Conservation (phyloP, 805 yeast species). For the Vanderwaltozyma tropicalis region DNA sequence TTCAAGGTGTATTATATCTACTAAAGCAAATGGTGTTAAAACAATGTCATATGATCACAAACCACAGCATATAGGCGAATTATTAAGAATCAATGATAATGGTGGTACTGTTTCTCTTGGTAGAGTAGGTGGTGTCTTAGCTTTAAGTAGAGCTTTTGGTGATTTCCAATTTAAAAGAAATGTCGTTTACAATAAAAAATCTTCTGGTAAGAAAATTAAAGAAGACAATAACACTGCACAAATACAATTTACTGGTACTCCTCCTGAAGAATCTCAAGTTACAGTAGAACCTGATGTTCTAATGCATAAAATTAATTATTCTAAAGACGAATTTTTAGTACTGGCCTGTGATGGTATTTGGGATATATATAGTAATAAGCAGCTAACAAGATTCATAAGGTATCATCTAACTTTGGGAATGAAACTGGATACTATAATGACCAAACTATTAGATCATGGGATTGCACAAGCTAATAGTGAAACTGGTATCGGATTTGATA, state of each 20-base stretch:
- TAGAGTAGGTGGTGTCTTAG: slow-evolving; percentile 91
- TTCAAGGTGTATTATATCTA: slow-evolving; percentile 51
- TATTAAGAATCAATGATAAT: slow-evolving; percentile 80
- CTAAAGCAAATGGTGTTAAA: slow-evolving; percentile 46
- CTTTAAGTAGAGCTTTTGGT: slow-evolving; percentile 84
- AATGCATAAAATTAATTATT: slow-evolving; percentile 36
- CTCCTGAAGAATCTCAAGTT: slow-evolving; percentile 67
- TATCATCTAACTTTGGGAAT: slow-evolving; percentile 48
- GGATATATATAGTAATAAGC: slow-evolving; percentile 57
- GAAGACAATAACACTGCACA: neutral
- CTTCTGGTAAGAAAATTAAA: neutral
- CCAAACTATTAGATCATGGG: slow-evolving; percentile 52
- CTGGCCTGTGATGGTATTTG: slow-evolving; percentile 80
- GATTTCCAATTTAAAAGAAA: slow-evolving; percentile 48
- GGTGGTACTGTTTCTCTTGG: slow-evolving; percentile 92
- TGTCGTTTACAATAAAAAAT: slow-evolving; percentile 6
- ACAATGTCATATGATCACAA: slow-evolving; percentile 72
- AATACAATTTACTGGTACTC: slow-evolving; percentile 15
- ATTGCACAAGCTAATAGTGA: slow-evolving; percentile 59
- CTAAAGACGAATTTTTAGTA: slow-evolving; percentile 54
- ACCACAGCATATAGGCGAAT: slow-evolving; percentile 91
- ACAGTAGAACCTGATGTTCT: slow-evolving; percentile 72
- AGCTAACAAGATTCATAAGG: slow-evolving; percentile 44
- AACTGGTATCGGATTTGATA: slow-evolving; percentile 75
- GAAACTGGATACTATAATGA: slow-evolving; percentile 47